phyloP scores from a whole-genome alignment of 441 rosid species.

The Melastoma candidum region DNA sequence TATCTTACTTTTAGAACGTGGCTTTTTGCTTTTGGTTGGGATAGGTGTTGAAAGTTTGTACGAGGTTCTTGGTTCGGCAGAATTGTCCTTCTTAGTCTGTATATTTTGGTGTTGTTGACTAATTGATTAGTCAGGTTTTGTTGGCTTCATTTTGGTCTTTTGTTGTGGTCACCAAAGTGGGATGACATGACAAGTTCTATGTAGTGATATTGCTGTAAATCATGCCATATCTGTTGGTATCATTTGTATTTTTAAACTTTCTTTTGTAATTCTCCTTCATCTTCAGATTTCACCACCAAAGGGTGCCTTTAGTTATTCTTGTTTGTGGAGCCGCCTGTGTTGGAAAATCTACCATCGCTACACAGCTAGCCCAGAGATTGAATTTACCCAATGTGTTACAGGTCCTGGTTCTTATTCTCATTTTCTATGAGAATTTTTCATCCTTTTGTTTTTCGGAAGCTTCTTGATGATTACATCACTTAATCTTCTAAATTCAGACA shows the following conservation, averaged over 20 bases:
- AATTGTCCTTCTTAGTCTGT: no score
- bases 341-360: conserved; percentile 95
- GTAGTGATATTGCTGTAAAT: no score
- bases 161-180: no score
- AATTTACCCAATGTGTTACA: conserved; percentile 96
- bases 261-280: conserved; percentile 6
- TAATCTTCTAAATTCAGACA: conserved; percentile 39
- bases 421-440: not conserved
- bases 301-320: conserved; percentile 94
- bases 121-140: no score
- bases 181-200: no score
- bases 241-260: not conserved
- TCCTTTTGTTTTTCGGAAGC: conserved; percentile 8
- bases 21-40: no score
- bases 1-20: no score
- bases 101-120: no score
- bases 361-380: conserved; percentile 96
- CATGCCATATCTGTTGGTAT: not conserved
- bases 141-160: no score
- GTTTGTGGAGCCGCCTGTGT: conserved; percentile 99
- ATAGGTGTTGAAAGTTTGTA: no score
- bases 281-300: conserved; percentile 91
- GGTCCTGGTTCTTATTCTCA: conserved; percentile 26
- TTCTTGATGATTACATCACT: no score
- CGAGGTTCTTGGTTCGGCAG: no score